phyloP scores from a whole-genome alignment of 345 rosid genomes.

The Mallotus nudiflorus region DNA sequence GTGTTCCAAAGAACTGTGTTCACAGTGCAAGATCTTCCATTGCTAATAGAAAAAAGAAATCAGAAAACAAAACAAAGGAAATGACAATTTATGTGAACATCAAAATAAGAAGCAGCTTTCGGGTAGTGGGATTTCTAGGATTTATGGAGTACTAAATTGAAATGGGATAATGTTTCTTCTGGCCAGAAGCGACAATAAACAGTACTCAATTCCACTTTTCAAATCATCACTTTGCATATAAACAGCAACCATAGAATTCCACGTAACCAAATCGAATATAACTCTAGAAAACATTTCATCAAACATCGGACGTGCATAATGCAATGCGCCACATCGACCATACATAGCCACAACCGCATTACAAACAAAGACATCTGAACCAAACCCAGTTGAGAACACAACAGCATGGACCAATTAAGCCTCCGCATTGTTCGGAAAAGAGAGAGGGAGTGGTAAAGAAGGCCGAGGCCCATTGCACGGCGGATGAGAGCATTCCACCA shows the following conservation, averaged over 20 bases:
- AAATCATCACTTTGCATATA: constrained; percentile 52
- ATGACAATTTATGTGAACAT: too few species aligned
- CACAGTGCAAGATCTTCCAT: constrained; percentile 82
- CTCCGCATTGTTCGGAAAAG: constrained; percentile 47
- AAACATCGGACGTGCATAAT: constrained; percentile 60
- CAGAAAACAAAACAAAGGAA: too few species aligned
- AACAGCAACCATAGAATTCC: constrained; percentile 69
- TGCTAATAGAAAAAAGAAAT: too few species aligned
- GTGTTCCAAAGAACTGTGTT: constrained; percentile 98
- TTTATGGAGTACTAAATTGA: too few species aligned
- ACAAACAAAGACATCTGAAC: constrained; percentile 62
- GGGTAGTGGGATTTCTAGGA: too few species aligned
- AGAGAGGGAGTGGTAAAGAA: constrained; percentile 34
- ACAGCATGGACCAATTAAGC: constrained; percentile 59
- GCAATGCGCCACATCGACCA: constrained; percentile 51
- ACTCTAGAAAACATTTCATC: constrained; percentile 53
- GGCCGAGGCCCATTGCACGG: constrained; percentile 37
- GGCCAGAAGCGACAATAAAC: too few species aligned
- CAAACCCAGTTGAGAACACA: constrained; percentile 46
- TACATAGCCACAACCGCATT: constrained; percentile 70
- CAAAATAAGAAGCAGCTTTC: too few species aligned
- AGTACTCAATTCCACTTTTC: constrained; percentile 33
- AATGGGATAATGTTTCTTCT: too few species aligned
- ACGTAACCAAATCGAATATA: constrained; percentile 61
- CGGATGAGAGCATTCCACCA: constrained; percentile 78